Evolutionary conservation across 2,329 filamentous ascomycete genomes (phyloP).

Genomic region (Colletotrichum trifolii): DNA sequence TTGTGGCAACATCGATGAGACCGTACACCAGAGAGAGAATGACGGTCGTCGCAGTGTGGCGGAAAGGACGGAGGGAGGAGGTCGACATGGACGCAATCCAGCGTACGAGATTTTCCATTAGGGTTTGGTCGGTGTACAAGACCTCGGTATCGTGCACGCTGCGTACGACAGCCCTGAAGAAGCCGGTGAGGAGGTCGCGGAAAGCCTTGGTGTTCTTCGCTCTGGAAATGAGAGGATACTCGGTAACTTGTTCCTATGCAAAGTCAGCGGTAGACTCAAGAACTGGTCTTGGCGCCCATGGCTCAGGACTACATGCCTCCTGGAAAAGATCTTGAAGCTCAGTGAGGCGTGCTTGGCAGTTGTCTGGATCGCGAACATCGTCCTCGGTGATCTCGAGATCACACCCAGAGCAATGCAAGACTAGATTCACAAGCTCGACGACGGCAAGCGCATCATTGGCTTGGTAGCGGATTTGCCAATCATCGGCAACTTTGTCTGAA

Average conservation of each 20-base stretch:
- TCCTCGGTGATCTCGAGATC: slow-evolving; percentile 80
- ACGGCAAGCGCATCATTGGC: slow-evolving; percentile 65
- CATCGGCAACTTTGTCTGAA: slow-evolving; percentile 66
- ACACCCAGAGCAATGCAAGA: slow-evolving; percentile 81
- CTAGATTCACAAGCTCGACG: slow-evolving; percentile 73
- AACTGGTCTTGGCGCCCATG: not conserved
- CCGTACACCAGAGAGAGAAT: slow-evolving; percentile 83
- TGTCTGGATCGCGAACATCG: slow-evolving; percentile 91
- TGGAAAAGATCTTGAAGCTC: slow-evolving; percentile 93
- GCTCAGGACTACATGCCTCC: slow-evolving; percentile 63
- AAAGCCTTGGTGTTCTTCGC: slow-evolving; percentile 82
- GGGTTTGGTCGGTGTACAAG: slow-evolving; percentile 78
- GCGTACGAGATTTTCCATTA: slow-evolving; percentile 89
- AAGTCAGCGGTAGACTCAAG: slow-evolving; percentile 42
- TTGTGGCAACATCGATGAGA: slow-evolving; percentile 78
- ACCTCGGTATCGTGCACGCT: slow-evolving; percentile 84
- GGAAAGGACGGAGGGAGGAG: slow-evolving; percentile 86
- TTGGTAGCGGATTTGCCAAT: slow-evolving; percentile 70
- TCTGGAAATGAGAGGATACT: slow-evolving; percentile 91
- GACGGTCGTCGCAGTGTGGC: slow-evolving; percentile 91
- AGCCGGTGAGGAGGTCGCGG: slow-evolving; percentile 79
- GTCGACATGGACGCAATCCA: slow-evolving; percentile 95
- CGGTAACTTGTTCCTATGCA: slow-evolving; percentile 76
- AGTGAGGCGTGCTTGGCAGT: slow-evolving; percentile 78
- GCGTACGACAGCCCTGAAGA: slow-evolving; percentile 81